Conservation (phyloP, 495 filamentous ascomycete species). For the Annulohypoxylon stygium region DNA sequence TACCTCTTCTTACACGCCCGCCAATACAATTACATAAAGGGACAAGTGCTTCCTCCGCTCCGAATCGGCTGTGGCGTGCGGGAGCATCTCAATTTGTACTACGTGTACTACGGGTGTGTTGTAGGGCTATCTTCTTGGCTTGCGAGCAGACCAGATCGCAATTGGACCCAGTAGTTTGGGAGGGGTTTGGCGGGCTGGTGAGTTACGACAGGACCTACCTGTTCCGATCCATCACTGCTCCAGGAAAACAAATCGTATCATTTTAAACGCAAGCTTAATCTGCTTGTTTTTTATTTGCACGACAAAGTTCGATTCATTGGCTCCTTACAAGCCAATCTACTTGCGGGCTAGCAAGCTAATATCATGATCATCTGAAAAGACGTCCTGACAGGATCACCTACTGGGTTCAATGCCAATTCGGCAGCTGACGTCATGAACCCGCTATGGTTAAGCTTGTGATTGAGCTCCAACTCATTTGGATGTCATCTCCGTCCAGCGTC, state of each 20-base stretch:
- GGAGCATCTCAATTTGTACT: conserved; percentile 33
- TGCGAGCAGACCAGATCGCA: conserved; percentile 33
- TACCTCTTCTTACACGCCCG: conserved; percentile 18
- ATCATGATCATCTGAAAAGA: conserved; percentile 8
- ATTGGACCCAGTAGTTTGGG: conserved; percentile 47
- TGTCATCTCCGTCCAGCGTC: conserved; percentile 14
- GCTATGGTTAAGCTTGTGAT: conserved; percentile 34
- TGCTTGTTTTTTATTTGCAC: conserved; percentile 7
- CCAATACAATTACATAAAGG: conserved; percentile 31
- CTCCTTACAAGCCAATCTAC: conserved; percentile 17
- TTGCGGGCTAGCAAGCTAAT: conserved; percentile 8
- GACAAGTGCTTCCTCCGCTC: conserved; percentile 19
- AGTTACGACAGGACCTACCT: conserved; percentile 32
- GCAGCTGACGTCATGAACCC: conserved; percentile 39
- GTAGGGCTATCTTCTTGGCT: conserved; percentile 46
- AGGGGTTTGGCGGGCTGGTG: conserved; percentile 22
- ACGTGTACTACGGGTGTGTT: conserved; percentile 29
- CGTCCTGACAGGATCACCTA: conserved; percentile 10
- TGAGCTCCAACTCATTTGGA: conserved; percentile 22
- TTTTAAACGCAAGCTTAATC: conserved; percentile 17
- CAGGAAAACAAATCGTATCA: conserved; percentile 4
- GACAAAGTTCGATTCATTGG: conserved; percentile 4
- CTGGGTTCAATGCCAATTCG: conserved; percentile 13
- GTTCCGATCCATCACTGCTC: conserved; percentile 23
- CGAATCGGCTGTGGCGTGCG: conserved; percentile 28